phyloP scores from a whole-genome alignment of 495 filamentous ascomycete species.

The Aspergillus sclerotioniger region DNA sequence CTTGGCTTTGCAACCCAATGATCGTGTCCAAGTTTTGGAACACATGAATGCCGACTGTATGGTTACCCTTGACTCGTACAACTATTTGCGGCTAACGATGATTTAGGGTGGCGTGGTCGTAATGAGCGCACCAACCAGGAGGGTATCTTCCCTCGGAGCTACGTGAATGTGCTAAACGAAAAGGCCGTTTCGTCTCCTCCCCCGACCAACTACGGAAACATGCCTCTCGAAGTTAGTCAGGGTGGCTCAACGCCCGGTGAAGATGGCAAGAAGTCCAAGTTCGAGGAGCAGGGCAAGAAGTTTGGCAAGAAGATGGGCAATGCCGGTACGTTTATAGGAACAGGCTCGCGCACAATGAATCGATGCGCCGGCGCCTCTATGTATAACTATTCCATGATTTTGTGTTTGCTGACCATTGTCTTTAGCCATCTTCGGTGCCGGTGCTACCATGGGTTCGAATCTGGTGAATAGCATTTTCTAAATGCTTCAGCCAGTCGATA shows the following conservation, averaged over 20 bases:
- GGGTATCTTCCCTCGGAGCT: slow-evolving; percentile 88
- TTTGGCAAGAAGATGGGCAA: slow-evolving; percentile 58
- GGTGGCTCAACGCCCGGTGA: slow-evolving; percentile 29
- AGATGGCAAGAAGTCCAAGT: slow-evolving; percentile 40
- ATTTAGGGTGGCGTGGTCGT: slow-evolving; percentile 71
- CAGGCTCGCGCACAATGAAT: not conserved
- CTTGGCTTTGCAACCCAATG: slow-evolving; percentile 69
- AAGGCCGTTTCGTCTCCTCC: slow-evolving; percentile 36
- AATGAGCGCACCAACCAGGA: slow-evolving; percentile 75
- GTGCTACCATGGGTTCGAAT: slow-evolving; percentile 86
- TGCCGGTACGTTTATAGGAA: slow-evolving; percentile 42
- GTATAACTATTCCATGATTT: not conserved
- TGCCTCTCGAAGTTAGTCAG: slow-evolving; percentile 53
- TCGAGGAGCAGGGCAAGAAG: slow-evolving; percentile 55
- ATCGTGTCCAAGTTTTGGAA: slow-evolving; percentile 74
- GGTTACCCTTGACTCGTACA: slow-evolving; percentile 11
- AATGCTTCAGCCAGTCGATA: slow-evolving; percentile 7
- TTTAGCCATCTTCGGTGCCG: slow-evolving; percentile 71
- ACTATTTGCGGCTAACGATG: slow-evolving; percentile 20
- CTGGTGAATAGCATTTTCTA: slow-evolving; percentile 93
- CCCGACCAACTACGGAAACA: slow-evolving; percentile 50
- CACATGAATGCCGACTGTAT: slow-evolving; percentile 94
- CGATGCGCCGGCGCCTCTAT: not conserved
- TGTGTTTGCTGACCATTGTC: slow-evolving; percentile 12
- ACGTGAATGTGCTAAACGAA: slow-evolving; percentile 64